Percentiles rank a stretch among this genome's conserved stretches.
These are phyloP conservation scores for Cymbopogon flexuosus DNA, from an alignment of 202 grass and related monocot species.

Conservation along the genomic window DNA sequence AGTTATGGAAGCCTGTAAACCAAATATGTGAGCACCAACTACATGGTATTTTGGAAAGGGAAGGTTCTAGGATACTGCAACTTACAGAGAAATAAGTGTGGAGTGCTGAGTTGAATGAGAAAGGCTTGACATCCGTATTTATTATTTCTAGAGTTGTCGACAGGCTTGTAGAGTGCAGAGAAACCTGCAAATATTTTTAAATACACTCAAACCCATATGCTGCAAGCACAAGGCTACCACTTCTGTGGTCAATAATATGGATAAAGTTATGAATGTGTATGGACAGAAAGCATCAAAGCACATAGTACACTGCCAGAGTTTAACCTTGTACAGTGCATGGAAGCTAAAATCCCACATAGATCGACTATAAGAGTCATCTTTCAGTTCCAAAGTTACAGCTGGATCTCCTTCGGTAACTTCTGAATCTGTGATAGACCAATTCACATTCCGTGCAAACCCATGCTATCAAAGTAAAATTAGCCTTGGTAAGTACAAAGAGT, in stretches of 20 bases:
- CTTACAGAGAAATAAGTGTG: constrained; percentile 92
- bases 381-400: constrained; percentile 69
- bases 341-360: constrained; percentile 97
- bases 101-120: constrained; percentile 79
- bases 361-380: constrained; percentile 73
- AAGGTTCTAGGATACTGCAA: constrained; percentile 12
- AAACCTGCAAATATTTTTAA: constrained; percentile 50
- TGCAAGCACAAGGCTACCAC: constrained; percentile 12
- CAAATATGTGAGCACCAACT: constrained; percentile 2
- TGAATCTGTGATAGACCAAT: constrained; percentile 78
- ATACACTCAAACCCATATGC: not conserved
- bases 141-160: constrained; percentile 64
- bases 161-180: constrained; percentile 59
- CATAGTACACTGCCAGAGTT: not conserved
- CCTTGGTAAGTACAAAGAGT: not conserved
- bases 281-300: constrained; percentile 9
- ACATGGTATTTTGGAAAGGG: not conserved
- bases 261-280: not conserved
- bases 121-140: constrained; percentile 72
- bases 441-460: constrained; percentile 89
- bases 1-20: constrained; percentile 74
- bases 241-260: not conserved
- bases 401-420: constrained; percentile 68
- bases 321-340: constrained; percentile 86
- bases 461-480: constrained; percentile 52